These are phyloP conservation scores for Phytophthora aleatoria DNA, from an alignment of 352 stramenopile genomes.

Conservation along the genomic window DNA sequence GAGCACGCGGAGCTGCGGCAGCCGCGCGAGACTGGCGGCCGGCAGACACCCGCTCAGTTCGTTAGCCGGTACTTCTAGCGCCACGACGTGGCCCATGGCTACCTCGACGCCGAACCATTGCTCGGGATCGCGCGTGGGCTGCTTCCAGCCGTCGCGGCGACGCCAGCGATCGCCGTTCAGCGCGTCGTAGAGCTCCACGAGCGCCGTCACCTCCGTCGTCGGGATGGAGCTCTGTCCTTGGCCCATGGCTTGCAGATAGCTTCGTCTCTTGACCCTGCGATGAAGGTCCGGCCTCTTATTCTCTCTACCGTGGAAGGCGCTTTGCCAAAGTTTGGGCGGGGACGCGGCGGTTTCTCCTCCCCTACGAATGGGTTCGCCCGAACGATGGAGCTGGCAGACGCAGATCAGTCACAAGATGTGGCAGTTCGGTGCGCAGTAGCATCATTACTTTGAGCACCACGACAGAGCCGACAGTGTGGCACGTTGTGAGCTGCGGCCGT, in stretches of 20 bases:
- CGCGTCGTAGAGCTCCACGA: constrained; percentile 76
- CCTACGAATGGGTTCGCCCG: constrained; percentile 4
- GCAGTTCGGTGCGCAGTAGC: constrained; percentile 7
- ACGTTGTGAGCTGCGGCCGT: constrained; percentile 4
- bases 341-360: constrained; percentile 21
- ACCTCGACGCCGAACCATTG: constrained; percentile 84
- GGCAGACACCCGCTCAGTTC: constrained; percentile 48
- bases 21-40: constrained; percentile 45
- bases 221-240: constrained; percentile 84
- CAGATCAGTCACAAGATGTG: constrained; percentile 8
- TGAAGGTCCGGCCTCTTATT: constrained; percentile 9
- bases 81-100: constrained; percentile 68
- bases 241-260: constrained; percentile 45
- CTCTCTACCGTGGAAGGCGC: constrained; percentile 18
- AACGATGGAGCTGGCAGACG: not conserved
- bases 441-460: constrained; percentile 18
- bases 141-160: constrained; percentile 77
- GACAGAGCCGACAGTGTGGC: constrained; percentile 3
- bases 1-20: constrained; percentile 73
- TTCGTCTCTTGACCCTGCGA: not conserved
- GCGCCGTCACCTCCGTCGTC: constrained; percentile 59
- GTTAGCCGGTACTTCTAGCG: constrained; percentile 77
- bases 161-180: constrained; percentile 75
- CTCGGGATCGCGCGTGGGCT: constrained; percentile 72
- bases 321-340: not conserved